These are phyloP conservation scores for Vachellia collinsii DNA, from an alignment of 306 rosid genomes.

Conservation along the genomic window DNA sequence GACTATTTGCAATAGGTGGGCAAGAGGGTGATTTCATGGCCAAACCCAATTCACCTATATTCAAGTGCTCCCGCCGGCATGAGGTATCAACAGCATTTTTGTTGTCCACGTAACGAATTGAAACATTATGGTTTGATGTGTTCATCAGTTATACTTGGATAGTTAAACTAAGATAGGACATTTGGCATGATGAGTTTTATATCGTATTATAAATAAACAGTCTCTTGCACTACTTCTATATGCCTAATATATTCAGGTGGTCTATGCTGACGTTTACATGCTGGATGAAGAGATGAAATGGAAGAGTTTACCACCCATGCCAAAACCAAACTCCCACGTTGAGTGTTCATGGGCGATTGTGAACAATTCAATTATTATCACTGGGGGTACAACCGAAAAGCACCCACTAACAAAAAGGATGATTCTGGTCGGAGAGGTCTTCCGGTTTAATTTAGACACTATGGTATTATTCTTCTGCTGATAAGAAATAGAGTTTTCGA, in stretches of 20 bases:
- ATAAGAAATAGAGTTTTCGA: neutral
- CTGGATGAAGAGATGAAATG: constrained; percentile 83
- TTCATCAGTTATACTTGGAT: neutral
- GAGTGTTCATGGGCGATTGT: constrained; percentile 81
- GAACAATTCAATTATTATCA: constrained; percentile 74
- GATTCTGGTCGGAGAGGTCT: constrained; percentile 87
- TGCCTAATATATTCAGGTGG: constrained; percentile 58
- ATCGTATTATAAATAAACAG: neutral
- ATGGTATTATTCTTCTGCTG: constrained; percentile 51
- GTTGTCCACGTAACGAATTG: neutral
- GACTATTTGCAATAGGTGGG: constrained; percentile 80
- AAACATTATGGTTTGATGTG: constrained; percentile 12
- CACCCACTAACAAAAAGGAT: constrained; percentile 80
- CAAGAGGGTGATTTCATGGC: constrained; percentile 99
- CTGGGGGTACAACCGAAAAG: constrained; percentile 93
- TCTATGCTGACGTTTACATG: constrained; percentile 82
- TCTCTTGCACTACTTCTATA: neutral
- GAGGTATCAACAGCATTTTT: constrained; percentile 57
- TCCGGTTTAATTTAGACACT: constrained; percentile 67
- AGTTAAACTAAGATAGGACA: neutral
- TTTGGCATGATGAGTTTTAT: constrained; percentile 3
- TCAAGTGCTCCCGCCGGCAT: constrained; percentile 89
- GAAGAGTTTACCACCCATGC: constrained; percentile 77
- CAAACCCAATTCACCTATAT: constrained; percentile 91
- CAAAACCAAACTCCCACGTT: constrained; percentile 83